Conservation (phyloP, 192 early-diverging fungal species). For the Gaertneriomyces semiglobifer region DNA sequence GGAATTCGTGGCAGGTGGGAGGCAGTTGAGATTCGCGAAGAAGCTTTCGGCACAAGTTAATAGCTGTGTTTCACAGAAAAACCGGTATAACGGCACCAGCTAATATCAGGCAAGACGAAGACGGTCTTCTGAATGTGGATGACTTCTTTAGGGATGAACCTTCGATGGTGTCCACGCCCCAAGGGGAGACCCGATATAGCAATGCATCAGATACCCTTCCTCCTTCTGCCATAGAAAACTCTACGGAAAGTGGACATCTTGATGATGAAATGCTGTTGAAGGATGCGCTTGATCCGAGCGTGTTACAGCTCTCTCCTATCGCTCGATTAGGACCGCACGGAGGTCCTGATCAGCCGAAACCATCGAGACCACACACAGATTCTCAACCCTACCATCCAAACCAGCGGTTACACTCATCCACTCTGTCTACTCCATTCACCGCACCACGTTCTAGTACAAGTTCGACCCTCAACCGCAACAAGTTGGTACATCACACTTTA, state of each 20-base stretch:
- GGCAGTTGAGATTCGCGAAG: not conserved
- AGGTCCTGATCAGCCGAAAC: too few relatives aligned
- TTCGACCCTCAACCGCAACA: too few relatives aligned
- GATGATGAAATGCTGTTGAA: not conserved
- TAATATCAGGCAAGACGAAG: constrained; percentile 2
- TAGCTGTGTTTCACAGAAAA: not conserved
- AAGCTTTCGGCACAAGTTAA: not conserved
- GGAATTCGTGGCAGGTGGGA: constrained; percentile 7
- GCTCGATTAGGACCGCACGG: too few relatives aligned
- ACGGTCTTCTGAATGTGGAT: constrained; percentile 14
- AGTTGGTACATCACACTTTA: not conserved
- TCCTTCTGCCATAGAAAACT: too few relatives aligned
- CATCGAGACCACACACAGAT: too few relatives aligned
- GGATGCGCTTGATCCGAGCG: too few relatives aligned
- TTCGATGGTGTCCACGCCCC: not conserved
- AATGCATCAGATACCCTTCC: too few relatives aligned
- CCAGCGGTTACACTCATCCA: too few relatives aligned
- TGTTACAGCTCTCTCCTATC: too few relatives aligned
- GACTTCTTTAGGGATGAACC: constrained; percentile 13
- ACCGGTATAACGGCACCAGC: constrained; percentile 22
- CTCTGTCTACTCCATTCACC: too few relatives aligned
- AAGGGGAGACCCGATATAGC: not conserved
- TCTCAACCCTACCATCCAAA: too few relatives aligned
- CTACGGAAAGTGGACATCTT: not conserved
- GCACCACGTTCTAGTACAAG: too few relatives aligned